Percentiles rank a stretch among this genome's conserved stretches.
Evolutionary conservation across 2,329 filamentous ascomycete genomes (phyloP).

Genomic region (Trichoderma oligosporum): DNA sequence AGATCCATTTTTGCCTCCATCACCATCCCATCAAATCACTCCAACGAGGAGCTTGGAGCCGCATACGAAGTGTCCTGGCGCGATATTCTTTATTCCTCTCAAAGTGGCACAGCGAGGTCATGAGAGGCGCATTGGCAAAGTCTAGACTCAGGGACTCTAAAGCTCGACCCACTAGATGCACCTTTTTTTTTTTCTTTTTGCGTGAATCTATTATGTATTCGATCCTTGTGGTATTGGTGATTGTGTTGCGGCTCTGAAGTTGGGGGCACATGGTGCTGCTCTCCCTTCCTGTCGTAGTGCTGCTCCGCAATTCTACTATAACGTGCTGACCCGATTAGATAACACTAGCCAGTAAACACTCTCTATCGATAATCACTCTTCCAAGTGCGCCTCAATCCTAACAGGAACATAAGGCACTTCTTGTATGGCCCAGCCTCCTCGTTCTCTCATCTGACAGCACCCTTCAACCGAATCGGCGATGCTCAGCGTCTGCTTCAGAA

Average conservation of each 20-base stretch:
- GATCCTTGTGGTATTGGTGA: background rate
- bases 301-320: background rate
- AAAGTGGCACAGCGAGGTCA: too few species aligned
- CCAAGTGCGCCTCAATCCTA: too few species aligned
- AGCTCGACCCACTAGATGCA: too few species aligned
- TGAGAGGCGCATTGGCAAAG: too few species aligned
- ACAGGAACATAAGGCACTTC: too few species aligned
- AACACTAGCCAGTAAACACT: too few species aligned
- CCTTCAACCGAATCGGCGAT: background rate
- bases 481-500: background rate
- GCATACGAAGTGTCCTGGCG: too few species aligned
- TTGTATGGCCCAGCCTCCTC: background rate
- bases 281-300: background rate
- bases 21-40: background rate
- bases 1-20: background rate
- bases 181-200: too few species aligned
- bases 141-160: too few species aligned
- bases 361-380: too few species aligned
- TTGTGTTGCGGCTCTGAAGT: background rate
- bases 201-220: background rate
- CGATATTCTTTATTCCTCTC: too few species aligned
- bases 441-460: background rate
- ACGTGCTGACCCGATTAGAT: background rate
- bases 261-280: background rate
- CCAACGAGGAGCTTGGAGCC: background rate